Evolutionary conservation across 768 basidiomycete genomes (phyloP).

Genomic region (Rickenella mellea): DNA sequence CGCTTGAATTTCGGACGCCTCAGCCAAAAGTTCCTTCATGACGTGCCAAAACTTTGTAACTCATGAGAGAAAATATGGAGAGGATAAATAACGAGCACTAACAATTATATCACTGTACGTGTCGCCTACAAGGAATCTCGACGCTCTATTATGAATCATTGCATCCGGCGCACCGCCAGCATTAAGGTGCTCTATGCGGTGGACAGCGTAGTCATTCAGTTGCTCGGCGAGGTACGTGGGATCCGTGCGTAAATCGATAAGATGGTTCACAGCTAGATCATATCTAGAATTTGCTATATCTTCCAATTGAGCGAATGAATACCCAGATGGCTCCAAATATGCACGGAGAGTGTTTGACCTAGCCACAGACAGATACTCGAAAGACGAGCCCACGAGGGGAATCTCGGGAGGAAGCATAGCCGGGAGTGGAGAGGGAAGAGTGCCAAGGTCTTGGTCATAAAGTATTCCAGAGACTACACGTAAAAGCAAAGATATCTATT

Average conservation of each 20-base stretch:
- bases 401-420: not conserved
- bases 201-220: not conserved
- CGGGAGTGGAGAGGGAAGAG: not conserved
- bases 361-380: not conserved
- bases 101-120: not conserved
- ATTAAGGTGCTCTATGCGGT: not conserved
- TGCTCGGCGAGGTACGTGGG: not conserved
- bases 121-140: not conserved
- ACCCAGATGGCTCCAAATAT: not conserved
- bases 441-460: not conserved
- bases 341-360: not conserved
- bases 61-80: not conserved
- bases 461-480: not conserved
- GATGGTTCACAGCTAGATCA: conserved; percentile 1
- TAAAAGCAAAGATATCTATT: not conserved
- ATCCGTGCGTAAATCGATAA: not conserved
- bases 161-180: not conserved
- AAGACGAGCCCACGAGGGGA: not conserved
- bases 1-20: not conserved
- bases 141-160: not conserved
- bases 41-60: not conserved
- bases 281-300: not conserved
- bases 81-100: not conserved
- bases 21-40: not conserved
- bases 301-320: not conserved